These are phyloP conservation scores for Vanilla planifolia DNA, from an alignment of 106 monocot genomes.

Conservation along the genomic window DNA sequence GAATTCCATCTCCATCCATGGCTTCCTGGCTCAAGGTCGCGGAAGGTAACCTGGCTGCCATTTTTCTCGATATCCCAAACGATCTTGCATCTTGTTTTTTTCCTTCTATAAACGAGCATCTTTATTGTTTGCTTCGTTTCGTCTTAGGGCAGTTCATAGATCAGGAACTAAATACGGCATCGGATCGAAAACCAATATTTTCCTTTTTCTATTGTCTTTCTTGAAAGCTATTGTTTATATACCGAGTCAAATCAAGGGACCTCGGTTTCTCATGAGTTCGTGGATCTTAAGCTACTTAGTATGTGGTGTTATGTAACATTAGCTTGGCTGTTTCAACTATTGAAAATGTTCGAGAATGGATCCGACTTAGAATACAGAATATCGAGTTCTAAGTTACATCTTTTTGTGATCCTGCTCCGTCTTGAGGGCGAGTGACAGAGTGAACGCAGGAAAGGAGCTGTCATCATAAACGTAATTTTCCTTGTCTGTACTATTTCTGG, in stretches of 20 bases:
- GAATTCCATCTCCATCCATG: not conserved
- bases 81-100: not conserved
- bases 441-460: too few species aligned
- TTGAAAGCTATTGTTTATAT: not conserved
- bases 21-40: constrained; percentile 6
- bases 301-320: too few species aligned
- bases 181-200: not conserved
- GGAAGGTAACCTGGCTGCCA: not conserved
- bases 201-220: not conserved
- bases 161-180: not conserved
- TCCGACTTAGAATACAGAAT: too few species aligned
- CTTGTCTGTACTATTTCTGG: too few species aligned
- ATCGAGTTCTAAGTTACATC: too few species aligned
- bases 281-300: too few species aligned
- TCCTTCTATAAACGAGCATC: not conserved
- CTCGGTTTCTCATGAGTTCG: not conserved
- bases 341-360: too few species aligned
- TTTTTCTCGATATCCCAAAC: not conserved
- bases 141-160: not conserved
- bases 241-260: not conserved
- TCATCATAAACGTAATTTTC: too few species aligned
- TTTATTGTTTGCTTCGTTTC: not conserved
- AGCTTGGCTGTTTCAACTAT: too few species aligned
- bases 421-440: too few species aligned
- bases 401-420: too few species aligned